Percentiles rank a stretch among this genome's conserved stretches.
Conservation (phyloP, 2,329 filamentous ascomycete genomes). For the Sclerotiophoma versabilis region DNA sequence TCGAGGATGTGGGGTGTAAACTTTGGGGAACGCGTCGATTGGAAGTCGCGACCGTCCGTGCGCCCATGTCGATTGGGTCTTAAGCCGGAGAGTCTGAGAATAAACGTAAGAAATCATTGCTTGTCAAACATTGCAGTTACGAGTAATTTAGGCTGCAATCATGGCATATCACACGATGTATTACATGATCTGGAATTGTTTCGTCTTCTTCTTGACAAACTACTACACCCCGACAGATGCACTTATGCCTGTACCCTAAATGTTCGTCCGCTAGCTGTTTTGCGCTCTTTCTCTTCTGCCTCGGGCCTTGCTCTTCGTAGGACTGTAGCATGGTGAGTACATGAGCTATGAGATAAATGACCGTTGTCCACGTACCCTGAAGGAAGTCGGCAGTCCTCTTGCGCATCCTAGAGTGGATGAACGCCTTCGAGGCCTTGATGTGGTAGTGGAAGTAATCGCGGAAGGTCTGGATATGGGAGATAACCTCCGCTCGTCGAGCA, state of each 20-base stretch:
- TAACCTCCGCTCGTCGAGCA: conserved; percentile 90
- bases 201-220: background rate
- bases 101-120: too few relatives aligned
- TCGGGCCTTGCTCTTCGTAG: conserved; percentile 93
- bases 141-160: background rate
- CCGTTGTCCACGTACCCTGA: conserved; percentile 70
- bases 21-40: conserved; percentile 27
- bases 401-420: conserved; percentile 98
- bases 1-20: conserved; percentile 15
- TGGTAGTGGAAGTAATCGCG: conserved; percentile 99
- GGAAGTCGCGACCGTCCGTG: conserved; percentile 28
- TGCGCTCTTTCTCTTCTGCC: conserved; percentile 95
- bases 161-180: background rate
- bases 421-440: conserved; percentile 99
- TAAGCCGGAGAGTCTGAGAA: background rate
- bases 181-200: background rate
- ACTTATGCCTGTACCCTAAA: conserved; percentile 70
- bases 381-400: conserved; percentile 97
- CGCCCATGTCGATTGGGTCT: background rate
- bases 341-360: background rate
- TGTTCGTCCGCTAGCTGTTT: conserved; percentile 95
- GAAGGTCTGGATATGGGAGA: conserved; percentile 99
- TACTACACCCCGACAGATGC: background rate
- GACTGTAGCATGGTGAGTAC: conserved; percentile 65
- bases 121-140: background rate